A percentile compares a stretch with the other conserved stretches of the same genome.
These are phyloP conservation scores for Tylopilus vinaceipallidus DNA, from an alignment of 768 basidiomycete genomes.

Conservation along the genomic window DNA sequence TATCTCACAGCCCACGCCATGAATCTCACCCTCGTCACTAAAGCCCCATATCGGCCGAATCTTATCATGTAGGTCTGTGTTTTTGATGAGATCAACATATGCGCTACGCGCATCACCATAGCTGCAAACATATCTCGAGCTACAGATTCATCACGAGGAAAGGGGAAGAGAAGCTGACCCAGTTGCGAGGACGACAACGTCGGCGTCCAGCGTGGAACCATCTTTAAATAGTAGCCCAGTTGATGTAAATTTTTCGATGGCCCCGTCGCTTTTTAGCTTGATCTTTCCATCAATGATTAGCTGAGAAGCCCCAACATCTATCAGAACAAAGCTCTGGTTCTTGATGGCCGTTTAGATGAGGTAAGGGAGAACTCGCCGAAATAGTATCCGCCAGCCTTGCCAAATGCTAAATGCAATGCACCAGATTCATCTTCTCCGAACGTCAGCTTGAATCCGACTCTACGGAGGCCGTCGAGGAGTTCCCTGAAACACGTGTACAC, in stretches of 20 bases:
- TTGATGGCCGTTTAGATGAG: not conserved
- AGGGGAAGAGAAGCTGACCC: conserved; percentile 23
- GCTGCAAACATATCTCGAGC: conserved; percentile 3
- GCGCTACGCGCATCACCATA: conserved; percentile 18
- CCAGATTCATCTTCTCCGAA: conserved; percentile 53
- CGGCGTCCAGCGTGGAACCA: conserved; percentile 41
- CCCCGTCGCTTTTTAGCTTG: conserved; percentile 36
- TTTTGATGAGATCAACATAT: conserved; percentile 22
- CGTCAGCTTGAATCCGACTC: conserved; percentile 55
- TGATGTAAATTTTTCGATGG: conserved; percentile 34
- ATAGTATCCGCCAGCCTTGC: conserved; percentile 63
- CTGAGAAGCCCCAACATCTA: conserved; percentile 42
- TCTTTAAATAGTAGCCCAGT: conserved; percentile 26
- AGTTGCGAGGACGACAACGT: conserved; percentile 36
- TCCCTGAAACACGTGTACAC: conserved; percentile 31
- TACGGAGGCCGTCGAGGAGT: conserved; percentile 53
- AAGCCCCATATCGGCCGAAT: conserved; percentile 31
- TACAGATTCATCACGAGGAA: not conserved
- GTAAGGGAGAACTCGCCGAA: conserved; percentile 40
- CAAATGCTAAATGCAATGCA: conserved; percentile 45
- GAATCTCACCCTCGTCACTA: conserved; percentile 32
- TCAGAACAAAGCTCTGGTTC: no score
- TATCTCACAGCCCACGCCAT: conserved; percentile 40
- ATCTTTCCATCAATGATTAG: conserved; percentile 46
- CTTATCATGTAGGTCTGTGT: conserved; percentile 15